Conservation (phyloP, 169 alveolate genomes). For the Plasmodium malariae region DNA sequence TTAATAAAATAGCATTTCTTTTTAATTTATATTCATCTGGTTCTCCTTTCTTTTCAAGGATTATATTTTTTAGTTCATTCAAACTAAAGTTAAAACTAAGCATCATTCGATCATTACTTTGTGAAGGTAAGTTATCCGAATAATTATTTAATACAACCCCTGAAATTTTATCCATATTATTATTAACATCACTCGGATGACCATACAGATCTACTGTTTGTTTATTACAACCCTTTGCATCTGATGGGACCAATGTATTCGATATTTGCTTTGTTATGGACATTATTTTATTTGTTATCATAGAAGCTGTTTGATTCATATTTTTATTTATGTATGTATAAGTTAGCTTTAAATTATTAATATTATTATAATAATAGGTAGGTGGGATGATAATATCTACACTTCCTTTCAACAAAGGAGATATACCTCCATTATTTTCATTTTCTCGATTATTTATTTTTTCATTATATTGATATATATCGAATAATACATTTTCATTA, state of each 20-base stretch:
- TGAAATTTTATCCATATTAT: not conserved
- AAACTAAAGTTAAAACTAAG: conserved; percentile 22
- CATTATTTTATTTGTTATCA: conserved; percentile 72
- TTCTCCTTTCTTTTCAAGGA: conserved; percentile 47
- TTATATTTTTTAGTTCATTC: conserved; percentile 46
- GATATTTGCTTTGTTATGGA: conserved; percentile 66
- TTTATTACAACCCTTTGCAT: conserved; percentile 12
- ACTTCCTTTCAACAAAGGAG: conserved; percentile 82
- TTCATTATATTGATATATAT: conserved; percentile 71
- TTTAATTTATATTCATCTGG: conserved; percentile 14
- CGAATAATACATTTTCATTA: conserved; percentile 74
- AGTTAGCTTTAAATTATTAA: conserved; percentile 34
- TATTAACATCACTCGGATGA: not conserved
- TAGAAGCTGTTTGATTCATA: conserved; percentile 62
- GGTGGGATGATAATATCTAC: conserved; percentile 84
- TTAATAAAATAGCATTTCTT: conserved; percentile 41
- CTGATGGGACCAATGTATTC: conserved; percentile 33
- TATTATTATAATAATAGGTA: conserved; percentile 67
- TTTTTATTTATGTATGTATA: conserved; percentile 56
- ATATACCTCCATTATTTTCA: conserved; percentile 7
- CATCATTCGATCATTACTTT: conserved; percentile 13
- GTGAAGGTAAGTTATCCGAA: not conserved
- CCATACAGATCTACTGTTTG: not conserved
- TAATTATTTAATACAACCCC: not conserved
- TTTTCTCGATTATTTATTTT: conserved; percentile 18